Percentiles rank a stretch among this genome's conserved stretches.
Conservation (phyloP, 257 asterid species). For the Echium plantagineum region DNA sequence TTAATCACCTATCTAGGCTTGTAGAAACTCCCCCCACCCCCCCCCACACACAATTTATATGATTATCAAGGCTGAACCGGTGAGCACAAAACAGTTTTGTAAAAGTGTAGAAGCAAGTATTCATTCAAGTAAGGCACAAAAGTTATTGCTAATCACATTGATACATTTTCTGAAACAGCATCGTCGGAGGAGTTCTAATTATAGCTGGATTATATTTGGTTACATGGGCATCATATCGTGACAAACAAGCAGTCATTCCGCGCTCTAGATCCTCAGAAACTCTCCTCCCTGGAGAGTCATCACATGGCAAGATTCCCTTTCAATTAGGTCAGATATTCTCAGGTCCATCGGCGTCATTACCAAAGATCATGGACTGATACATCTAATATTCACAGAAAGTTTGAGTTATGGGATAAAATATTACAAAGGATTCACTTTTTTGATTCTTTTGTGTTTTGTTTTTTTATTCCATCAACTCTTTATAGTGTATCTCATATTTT, state of each 20-base stretch:
- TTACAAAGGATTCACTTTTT: not conserved
- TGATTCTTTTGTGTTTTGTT: not conserved
- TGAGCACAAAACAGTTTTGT: too few species aligned
- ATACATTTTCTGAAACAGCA: slow-evolving; percentile 31
- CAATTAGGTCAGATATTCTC: slow-evolving; percentile 47
- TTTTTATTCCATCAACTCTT: not conserved
- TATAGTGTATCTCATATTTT: not conserved
- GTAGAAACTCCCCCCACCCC: too few species aligned
- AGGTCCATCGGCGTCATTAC: slow-evolving; percentile 40
- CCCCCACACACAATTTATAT: too few species aligned
- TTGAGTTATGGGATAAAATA: too few species aligned
- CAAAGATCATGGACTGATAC: slow-evolving; percentile 43
- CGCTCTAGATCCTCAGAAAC: slow-evolving; percentile 41
- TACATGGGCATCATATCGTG: slow-evolving; percentile 82
- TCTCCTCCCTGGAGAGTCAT: slow-evolving; percentile 26
- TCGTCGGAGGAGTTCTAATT: slow-evolving; percentile 71
- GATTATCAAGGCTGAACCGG: too few species aligned
- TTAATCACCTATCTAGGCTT: too few species aligned
- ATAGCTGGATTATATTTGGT: slow-evolving; percentile 86
- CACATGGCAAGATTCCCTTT: slow-evolving; percentile 39
- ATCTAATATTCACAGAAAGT: not conserved
- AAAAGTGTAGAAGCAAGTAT: too few species aligned
- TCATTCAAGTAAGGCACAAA: not conserved
- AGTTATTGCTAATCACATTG: slow-evolving; percentile 2
- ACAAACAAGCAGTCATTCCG: slow-evolving; percentile 25